Base-by-base conservation (phyloP, 768 basidiomycete genomes). In the Amanita exitialis region DNA sequence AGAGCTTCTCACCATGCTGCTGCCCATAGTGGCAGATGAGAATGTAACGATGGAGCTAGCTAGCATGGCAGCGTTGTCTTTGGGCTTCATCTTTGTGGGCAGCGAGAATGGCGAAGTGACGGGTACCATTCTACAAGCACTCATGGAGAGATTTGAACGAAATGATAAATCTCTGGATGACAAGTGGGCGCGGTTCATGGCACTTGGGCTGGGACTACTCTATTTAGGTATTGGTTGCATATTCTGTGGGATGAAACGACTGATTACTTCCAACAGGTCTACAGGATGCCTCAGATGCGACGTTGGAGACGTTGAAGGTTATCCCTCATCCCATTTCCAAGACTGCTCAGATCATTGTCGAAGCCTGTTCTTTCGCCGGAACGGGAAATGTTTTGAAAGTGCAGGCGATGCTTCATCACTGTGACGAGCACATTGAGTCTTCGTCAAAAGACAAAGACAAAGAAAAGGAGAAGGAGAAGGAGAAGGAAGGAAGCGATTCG, bases 21-120 rank as follows among this genome's bases (percentile, higher is more conserved):
- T 94, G 8, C 91, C 91, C 0, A 76, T 80, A 35, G 77, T 96
- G 23, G 78, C 79, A 6, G 96, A 99, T 58, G 90, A 94, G 21
- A 67, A 71, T 3, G 70, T 82, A 30, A 83, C 86, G 16, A 95
- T 92, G 83, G 95, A 98, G 65, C 81, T 99, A 38, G 82, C 83
- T 2, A 79, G 87, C 41, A 73, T 95, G 51, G 82, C 93, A 15
- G 83, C 94, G 0, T 73, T 99, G 13, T 82, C 95, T 0, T 77
- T 97, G 8, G 95, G 95, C 1, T 95, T 97, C 66, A 83, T 97
- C 48, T 96, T 91, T 59, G 93, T 95, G 20, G 95, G 95, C 15
- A 93, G 92, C 60, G 90, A 85, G 44, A 87, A 97, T 57, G 93
- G 93, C 4, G 96, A 99, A 56, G 82, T 96, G 13, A 86, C 91